Base-by-base conservation (phyloP, 2,329 filamentous ascomycete species). In the Nemania abortiva region DNA sequence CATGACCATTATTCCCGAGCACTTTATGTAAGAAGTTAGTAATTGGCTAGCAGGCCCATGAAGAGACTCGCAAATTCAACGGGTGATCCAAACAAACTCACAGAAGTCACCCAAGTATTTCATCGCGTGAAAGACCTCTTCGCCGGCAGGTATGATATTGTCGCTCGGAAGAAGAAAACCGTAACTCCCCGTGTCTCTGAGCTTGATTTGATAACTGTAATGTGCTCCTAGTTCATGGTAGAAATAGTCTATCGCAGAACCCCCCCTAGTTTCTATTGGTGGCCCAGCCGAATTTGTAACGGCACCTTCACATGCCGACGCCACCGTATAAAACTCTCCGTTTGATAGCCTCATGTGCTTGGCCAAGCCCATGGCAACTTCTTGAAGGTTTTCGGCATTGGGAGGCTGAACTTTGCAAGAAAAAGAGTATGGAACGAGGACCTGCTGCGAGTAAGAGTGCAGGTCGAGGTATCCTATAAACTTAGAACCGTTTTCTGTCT, bases 361-460 rank as follows among this genome's bases (percentile, higher is more conserved):
- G 66, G 93, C 92, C 31, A 99, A 86, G 29, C 95, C 95, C 65
- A 94, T 87, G 1, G 91, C 96, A 20, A 98, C 87, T 80, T 99
- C 96, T 80, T 97, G 90, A 1, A 99, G 87, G 75, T 97, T 97
- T 81, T 99, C 96, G 18, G 96, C 84, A 45, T 94, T 94, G 0
- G 95, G 95, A 13, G 96, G 95, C 31, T 90, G 84, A 5, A 88
- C 85, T 6, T 85, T 83, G 84, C 96, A 99, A 13, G 92, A 93
- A 81, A 93, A 97, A 5, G 92, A 91, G 79, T 95, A 98, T 0
- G 96, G 96, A 78, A 96, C 98, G 9, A 98, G 86, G 24, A 99
- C 91, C 81, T 98, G 92, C 81, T 99, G 95, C 0, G 94, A 97
- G 80, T 98, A 99, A 1, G 93, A 95, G 81, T 99, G 96, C 29